These are phyloP conservation scores for Talinum fruticosum DNA, from an alignment of 148 eudicot species.

Conservation along the genomic window DNA sequence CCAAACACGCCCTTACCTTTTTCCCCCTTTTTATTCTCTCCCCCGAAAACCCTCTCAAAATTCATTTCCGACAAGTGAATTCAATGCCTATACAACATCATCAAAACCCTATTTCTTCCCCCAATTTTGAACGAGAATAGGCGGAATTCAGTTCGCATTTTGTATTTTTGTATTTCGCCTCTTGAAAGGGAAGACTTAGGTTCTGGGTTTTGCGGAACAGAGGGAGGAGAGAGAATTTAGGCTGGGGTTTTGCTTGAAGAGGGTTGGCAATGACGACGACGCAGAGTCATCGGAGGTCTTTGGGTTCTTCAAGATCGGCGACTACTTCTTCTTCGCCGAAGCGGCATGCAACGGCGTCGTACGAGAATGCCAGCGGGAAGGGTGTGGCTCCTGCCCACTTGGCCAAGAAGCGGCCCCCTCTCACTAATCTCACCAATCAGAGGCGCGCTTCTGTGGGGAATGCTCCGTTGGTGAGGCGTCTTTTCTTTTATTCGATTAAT, in stretches of 20 bases:
- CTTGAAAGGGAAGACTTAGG: neutral
- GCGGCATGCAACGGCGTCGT: no score
- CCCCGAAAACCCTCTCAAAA: neutral
- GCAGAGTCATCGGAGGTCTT: slow-evolving; percentile 38
- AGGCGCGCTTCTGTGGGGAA: slow-evolving; percentile 22
- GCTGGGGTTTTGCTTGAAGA: neutral
- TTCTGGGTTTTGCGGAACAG: neutral
- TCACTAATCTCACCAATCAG: slow-evolving; percentile 61
- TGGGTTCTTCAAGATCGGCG: slow-evolving; percentile 11
- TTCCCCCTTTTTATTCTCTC: neutral
- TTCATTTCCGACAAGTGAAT: slow-evolving; percentile 1
- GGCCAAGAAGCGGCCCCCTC: slow-evolving; percentile 69
- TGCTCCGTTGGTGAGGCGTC: slow-evolving; percentile 42
- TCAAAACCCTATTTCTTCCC: slow-evolving; percentile 2
- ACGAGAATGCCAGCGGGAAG: slow-evolving; percentile 28
- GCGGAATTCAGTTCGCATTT: no score
- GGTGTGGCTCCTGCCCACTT: slow-evolving; percentile 12
- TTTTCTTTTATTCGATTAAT: neutral
- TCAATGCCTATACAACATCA: neutral
- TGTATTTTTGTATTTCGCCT: neutral
- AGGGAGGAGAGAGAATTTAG: neutral
- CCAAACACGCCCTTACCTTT: slow-evolving; percentile 16
- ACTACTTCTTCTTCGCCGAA: slow-evolving; percentile 34
- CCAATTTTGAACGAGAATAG: neutral
- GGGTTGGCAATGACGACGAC: slow-evolving; percentile 30